Percentiles rank a stretch among this genome's conserved stretches.
phyloP scores from a whole-genome alignment of 805 yeast genomes.

The Teunomyces cretensis region DNA sequence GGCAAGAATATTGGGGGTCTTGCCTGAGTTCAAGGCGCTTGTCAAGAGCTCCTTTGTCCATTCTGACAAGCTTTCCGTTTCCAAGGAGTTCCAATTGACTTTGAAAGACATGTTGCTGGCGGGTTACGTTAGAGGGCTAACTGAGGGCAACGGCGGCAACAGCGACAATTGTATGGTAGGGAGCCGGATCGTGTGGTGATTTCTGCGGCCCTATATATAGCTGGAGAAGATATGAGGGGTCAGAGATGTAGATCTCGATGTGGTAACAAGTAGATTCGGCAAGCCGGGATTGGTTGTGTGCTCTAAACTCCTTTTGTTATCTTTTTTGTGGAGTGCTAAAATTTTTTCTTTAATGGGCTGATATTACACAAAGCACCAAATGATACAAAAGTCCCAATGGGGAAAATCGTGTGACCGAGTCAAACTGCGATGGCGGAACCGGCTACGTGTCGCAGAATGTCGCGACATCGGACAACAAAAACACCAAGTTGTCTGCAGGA shows the following conservation, averaged over 20 bases:
- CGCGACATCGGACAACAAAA: too few relatives aligned
- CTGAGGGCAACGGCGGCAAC: neutral
- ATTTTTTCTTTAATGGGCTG: neutral
- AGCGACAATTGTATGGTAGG: neutral
- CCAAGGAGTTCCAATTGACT: slow-evolving; percentile 74
- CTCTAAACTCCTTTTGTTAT: neutral
- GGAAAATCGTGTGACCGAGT: neutral
- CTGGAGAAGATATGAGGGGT: too few relatives aligned
- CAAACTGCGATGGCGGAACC: neutral
- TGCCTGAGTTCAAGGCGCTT: slow-evolving; percentile 72
- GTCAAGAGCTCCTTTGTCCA: slow-evolving; percentile 68
- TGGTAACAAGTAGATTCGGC: neutral
- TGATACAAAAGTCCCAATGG: neutral
- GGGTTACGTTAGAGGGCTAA: neutral
- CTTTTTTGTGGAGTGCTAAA: neutral
- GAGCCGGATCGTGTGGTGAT: neutral
- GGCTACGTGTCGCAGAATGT: too few relatives aligned
- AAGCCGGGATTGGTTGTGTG: neutral
- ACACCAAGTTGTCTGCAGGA: neutral
- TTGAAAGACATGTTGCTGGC: slow-evolving; percentile 62
- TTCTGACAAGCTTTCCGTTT: slow-evolving; percentile 57
- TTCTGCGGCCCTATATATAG: too few relatives aligned
- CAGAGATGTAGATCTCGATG: neutral
- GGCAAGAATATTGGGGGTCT: slow-evolving; percentile 67
- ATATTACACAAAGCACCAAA: neutral